Evolutionary conservation across 192 early-diverging fungal genomes (phyloP).

Genomic region (Entomortierella parvispora): DNA sequence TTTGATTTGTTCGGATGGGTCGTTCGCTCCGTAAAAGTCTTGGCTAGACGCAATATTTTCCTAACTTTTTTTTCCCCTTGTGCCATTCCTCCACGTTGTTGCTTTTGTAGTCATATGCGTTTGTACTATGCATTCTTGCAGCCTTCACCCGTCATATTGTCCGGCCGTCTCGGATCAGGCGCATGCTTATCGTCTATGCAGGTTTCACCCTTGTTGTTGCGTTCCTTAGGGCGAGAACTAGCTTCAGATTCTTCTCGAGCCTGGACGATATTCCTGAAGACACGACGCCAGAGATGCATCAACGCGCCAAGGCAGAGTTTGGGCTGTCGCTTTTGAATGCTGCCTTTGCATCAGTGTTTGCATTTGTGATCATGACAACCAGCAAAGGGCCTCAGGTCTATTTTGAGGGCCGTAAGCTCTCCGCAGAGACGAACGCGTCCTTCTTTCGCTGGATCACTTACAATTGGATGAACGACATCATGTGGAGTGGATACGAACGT

Average conservation of each 20-base stretch:
- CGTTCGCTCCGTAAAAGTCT: conserved; percentile 8
- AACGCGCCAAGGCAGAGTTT: conserved; percentile 17
- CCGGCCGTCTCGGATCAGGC: conserved; percentile 40
- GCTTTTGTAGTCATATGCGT: conserved; percentile 40
- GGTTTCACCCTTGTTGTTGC: conserved; percentile 28
- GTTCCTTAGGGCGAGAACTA: conserved; percentile 23
- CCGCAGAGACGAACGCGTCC: conserved; percentile 34
- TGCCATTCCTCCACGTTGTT: background rate
- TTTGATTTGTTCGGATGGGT: background rate
- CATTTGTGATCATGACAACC: conserved; percentile 17
- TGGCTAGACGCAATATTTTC: conserved; percentile 8
- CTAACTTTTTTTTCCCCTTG: too few relatives aligned
- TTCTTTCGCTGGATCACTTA: conserved; percentile 48
- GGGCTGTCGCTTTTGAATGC: conserved; percentile 21
- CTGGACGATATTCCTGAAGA: conserved; percentile 8
- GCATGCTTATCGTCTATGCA: conserved; percentile 45
- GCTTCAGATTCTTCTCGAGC: conserved; percentile 6
- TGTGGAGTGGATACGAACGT: conserved; percentile 42
- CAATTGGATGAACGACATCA: conserved; percentile 44
- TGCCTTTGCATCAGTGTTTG: conserved; percentile 19
- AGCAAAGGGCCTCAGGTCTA: conserved; percentile 32
- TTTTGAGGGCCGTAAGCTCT: conserved; percentile 36
- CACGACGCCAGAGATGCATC: conserved; percentile 5
- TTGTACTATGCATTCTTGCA: conserved; percentile 40
- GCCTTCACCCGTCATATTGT: conserved; percentile 47